Base-by-base conservation (phyloP, 2,329 filamentous ascomycete species). In the Trichoderma atroviride region DNA sequence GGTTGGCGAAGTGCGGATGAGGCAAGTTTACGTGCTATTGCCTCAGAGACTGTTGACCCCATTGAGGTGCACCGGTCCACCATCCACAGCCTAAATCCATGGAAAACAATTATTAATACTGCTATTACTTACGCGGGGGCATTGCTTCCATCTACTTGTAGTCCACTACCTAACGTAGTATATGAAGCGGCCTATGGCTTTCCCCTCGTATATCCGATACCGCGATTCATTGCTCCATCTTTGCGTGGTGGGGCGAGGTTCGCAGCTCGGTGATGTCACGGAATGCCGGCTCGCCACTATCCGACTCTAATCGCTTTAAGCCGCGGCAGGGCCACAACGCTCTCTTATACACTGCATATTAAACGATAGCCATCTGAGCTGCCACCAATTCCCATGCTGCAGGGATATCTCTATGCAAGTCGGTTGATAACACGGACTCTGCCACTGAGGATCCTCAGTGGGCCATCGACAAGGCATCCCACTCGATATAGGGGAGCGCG, bases 381-480 rank as follows among this genome's bases (percentile, higher is more conserved):
- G 10, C 31, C 40, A 59, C 33, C 58, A 16, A 37, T 29, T 40
- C 57, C 19, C 62, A 70, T 70, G 68, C 62, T 66, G 35, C 55
- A 52, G 7, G 37, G 50, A 55, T 62, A 33, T 33, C 27, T 61
- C 29, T 56, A 37, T 62, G 53, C 40, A 24, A 40, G 59, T 29
- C 53, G 53, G 22, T 59, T 64, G n/a, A 57, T 55, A 37, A 59
- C 13, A 56, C 35, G 35, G 16, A 47, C 31, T 59, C 61, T 71
- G 71, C 74, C 73, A 67, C 76, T 76, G 72, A 79, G 83, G 81
- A 78, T 81, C 68, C 75, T 74, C 64, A 74, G 75, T 72, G 74
- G 76, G 73, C 73, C 74, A 69, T 64, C 78, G 14, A 74, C 72
- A 24, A 60, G 62, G 40, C 35, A 35, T 29, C 24, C 37, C 22